Base-by-base conservation (phyloP, 1,139 yeast genomes). In the Yamadazyma atmosphaerica region DNA sequence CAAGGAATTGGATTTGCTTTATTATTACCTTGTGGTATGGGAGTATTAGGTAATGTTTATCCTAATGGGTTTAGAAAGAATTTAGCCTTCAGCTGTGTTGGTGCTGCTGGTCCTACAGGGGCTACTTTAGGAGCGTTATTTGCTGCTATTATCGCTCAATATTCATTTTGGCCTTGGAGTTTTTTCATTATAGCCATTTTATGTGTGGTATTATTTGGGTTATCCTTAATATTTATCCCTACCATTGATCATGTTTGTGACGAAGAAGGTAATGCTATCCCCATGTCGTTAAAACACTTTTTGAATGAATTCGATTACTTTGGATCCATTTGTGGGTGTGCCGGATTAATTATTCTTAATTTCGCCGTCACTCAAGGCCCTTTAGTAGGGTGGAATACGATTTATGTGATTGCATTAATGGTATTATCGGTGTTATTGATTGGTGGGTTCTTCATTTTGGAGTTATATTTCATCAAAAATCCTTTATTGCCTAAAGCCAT, bases 301-400 rank as follows among this genome's bases (percentile, higher is more conserved):
- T 26, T 41, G 8, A 39, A 40, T 27, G 35, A 44, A 11, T 63
- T 77, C 53, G 82, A 77, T 46, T 59, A 68, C 50, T 35, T 61
- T 4, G 83, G 82, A 4, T 61, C 79, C 0, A n/a, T 54, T 0
- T 39, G 68, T 18, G 82, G 81, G 5, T 67, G 77, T 3, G 39
- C 57, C 9, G 81, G 81, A 0, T 54, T 77, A 34, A 61, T 77
- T 4, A 47, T 77, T 22, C 60, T 78, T 48, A 76, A 74, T 46
- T 74, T 78, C 51, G 69, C 69, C 4, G 71, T 79, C 72, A 77
- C 73, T 43, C 82, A 77, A 47, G 81, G 79, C 3, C 79, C 82
- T 0, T 61, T 68, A 4, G 74, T 56, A 6, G 79, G 81, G 2
- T 78, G 81, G 82, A 43, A 51, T 16, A 40, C 60, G 16, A 61